Conservation (phyloP, 192 early-diverging fungal genomes). For the Coemansia brasiliensis region DNA sequence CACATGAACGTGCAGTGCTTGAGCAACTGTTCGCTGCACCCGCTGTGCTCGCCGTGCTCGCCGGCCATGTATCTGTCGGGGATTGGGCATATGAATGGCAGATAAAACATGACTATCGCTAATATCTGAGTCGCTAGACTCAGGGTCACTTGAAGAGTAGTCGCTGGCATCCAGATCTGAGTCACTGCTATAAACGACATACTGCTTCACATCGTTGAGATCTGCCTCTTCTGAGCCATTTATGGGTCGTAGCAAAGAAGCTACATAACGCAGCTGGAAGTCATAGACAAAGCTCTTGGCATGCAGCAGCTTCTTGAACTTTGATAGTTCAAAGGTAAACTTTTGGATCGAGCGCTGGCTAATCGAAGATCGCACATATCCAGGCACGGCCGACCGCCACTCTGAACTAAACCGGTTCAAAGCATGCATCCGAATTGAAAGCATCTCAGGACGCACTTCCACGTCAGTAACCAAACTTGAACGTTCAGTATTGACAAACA, state of each 20-base stretch:
- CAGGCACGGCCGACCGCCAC: slow-evolving; percentile 52
- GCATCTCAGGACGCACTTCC: slow-evolving; percentile 41
- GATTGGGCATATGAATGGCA: not conserved
- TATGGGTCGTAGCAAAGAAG: slow-evolving; percentile 27
- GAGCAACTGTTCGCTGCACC: slow-evolving; percentile 27
- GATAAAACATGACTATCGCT: slow-evolving; percentile 4
- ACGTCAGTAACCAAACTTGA: slow-evolving; percentile 50
- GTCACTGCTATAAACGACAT: slow-evolving; percentile 35
- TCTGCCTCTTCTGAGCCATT: too few relatives aligned
- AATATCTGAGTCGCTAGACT: slow-evolving; percentile 18
- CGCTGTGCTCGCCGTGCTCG: not conserved
- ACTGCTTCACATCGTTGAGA: slow-evolving; percentile 5
- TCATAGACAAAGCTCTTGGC: slow-evolving; percentile 55
- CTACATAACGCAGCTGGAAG: slow-evolving; percentile 57
- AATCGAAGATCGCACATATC: slow-evolving; percentile 44
- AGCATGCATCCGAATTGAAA: slow-evolving; percentile 51
- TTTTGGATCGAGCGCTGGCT: slow-evolving; percentile 45
- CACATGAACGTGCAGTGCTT: slow-evolving; percentile 45
- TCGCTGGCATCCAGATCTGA: slow-evolving; percentile 15
- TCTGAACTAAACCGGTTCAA: slow-evolving; percentile 47
- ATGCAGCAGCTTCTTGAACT: slow-evolving; percentile 57
- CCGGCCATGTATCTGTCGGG: not conserved
- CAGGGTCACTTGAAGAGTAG: slow-evolving; percentile 10
- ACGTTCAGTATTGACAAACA: slow-evolving; percentile 52
- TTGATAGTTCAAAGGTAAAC: slow-evolving; percentile 52